Base-by-base conservation (phyloP, 2,329 filamentous ascomycete genomes). In the Dryadomyces quercivorus region DNA sequence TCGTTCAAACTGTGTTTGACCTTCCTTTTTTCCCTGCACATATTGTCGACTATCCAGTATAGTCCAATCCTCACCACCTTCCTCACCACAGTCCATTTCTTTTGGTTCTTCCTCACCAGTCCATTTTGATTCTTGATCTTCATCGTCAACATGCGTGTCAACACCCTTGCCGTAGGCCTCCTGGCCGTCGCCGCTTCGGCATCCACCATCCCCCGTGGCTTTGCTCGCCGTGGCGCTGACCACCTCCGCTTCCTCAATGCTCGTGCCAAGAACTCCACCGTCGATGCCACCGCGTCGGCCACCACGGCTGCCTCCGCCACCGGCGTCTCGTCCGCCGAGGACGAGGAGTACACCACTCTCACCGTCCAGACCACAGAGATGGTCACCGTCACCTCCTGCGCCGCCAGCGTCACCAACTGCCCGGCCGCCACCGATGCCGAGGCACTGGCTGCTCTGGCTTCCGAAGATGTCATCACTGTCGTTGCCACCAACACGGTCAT, bases 141-240 rank as follows among this genome's bases (percentile, higher is more conserved):
- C 40, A 43, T 61, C 60, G 57, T 45, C 57, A 75, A 69, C 55
- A 78, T 78, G 75, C 75, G 76, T 70, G 65, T 73, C 59, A 63
- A 66, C 58, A 59, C 69, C 55, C 64, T 74, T 52, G 59, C 65
- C 60, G 60, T 75, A 60, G 72, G 70, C 68, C 66, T 75, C 58
- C 64, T 75, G 59, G 73, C 70, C 65, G 68, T 68, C 60, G 63
- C 72, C 51, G 65, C 69, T 53, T 62, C 66, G 50, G 75, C 74
- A 63, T 68, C 70, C 63, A 70, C 71, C 56, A 52, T 57, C 20
- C 61, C 64, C 59, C 57, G 57, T 44, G 65, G 67, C 59, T 67
- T n/a, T 20, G 50, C 50, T 58, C 13, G 34, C 20, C 36, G 48
- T 38, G 40, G 45, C n/a, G n/a, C n/a, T 50, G 31, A 40, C 38